Evolutionary conservation across 495 filamentous ascomycete genomes (phyloP).

Genomic region (Neurospora sp.): DNA sequence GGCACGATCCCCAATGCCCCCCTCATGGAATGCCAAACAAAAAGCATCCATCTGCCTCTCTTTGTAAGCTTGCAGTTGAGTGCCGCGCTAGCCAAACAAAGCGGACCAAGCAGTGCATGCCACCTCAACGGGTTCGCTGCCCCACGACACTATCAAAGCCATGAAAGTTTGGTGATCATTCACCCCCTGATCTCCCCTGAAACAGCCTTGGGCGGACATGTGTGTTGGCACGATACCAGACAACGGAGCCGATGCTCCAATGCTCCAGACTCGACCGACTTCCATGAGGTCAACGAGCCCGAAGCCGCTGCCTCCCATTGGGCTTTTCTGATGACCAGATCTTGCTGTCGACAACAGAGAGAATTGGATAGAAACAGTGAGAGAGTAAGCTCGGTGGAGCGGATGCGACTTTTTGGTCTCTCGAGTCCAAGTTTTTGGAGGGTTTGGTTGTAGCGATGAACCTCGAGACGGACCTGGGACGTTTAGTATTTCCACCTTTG

Average conservation of each 20-base stretch:
- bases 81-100: not conserved
- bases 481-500: not conserved
- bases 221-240: not conserved
- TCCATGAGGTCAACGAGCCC: not conserved
- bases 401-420: not conserved
- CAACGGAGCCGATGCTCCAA: not conserved
- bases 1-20: not conserved
- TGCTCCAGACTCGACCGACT: not conserved
- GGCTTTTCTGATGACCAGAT: not conserved
- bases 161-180: not conserved
- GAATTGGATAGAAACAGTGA: not conserved
- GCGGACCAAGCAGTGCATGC: not conserved
- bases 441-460: not conserved
- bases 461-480: not conserved
- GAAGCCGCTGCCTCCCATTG: not conserved
- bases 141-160: not conserved
- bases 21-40: not conserved
- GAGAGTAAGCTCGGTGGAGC: not conserved
- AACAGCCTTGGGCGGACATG: not conserved
- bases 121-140: not conserved
- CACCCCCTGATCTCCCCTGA: not conserved
- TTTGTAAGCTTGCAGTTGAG: not conserved
- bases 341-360: not conserved
- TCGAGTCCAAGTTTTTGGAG: not conserved
- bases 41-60: not conserved